phyloP scores from a whole-genome alignment of 2,329 filamentous ascomycete genomes.

The Penicillium psychrosexuale region DNA sequence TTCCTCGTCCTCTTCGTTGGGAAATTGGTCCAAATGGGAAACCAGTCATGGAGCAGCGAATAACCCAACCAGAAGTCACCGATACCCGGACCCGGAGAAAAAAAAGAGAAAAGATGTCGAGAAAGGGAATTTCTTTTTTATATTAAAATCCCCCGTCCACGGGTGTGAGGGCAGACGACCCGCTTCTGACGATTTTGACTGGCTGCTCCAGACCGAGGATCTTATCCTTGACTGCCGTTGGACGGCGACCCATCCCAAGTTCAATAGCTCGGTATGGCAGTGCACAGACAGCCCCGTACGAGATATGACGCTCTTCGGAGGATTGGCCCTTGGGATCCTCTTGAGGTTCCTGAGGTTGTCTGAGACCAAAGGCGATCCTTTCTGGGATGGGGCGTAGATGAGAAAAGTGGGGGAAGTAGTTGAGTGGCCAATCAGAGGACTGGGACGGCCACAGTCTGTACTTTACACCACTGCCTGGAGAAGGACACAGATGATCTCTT shows the following conservation, averaged over 20 bases:
- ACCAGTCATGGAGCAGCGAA: not conserved
- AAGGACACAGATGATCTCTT: not conserved
- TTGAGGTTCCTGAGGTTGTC: not conserved
- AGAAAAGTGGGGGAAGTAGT: not conserved
- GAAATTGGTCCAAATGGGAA: not conserved
- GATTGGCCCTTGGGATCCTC: not conserved
- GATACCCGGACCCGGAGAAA: not conserved
- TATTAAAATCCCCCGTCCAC: not conserved
- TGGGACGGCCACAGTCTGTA: no score
- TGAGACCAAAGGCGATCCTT: not conserved
- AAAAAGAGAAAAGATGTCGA: not conserved
- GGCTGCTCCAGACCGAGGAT: constrained; percentile 12
- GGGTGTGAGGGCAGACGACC: not conserved
- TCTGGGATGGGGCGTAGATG: not conserved
- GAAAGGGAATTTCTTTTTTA: not conserved
- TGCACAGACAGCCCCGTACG: not conserved
- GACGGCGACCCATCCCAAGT: constrained; percentile 3
- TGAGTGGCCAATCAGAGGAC: no score
- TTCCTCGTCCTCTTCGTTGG: not conserved
- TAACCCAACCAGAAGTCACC: not conserved
- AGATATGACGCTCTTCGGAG: constrained; percentile 1
- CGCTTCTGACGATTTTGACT: not conserved
- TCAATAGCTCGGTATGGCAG: constrained; percentile 7
- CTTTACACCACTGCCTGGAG: not conserved
- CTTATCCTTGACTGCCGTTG: constrained; percentile 10